Evolutionary conservation across 306 rosid genomes (phyloP).

Genomic region (Canavalia ensiformis): DNA sequence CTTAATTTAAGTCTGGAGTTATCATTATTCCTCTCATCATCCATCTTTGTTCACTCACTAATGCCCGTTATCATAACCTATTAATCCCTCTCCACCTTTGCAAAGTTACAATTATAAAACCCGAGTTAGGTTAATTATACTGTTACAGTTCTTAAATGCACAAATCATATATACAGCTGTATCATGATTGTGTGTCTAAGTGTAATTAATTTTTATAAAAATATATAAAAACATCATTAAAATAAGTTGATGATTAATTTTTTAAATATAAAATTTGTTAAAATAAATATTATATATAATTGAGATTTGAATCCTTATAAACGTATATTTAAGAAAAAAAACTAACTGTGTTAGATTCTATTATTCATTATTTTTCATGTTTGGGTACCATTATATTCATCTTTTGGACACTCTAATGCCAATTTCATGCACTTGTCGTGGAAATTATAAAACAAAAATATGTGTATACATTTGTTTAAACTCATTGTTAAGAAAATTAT

Average conservation of each 20-base stretch:
- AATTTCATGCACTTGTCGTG: background rate
- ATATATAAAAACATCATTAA: too few species aligned
- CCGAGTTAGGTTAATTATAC: background rate
- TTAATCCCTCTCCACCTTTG: background rate
- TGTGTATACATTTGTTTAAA: background rate
- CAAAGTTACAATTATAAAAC: background rate
- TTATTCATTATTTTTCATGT: background rate
- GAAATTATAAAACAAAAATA: background rate
- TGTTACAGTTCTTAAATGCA: constrained; percentile 11
- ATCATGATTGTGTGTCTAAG: background rate
- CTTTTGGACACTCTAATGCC: background rate
- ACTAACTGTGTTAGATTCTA: too few species aligned
- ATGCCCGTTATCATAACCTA: background rate
- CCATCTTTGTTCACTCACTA: background rate
- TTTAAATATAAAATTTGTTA: too few species aligned
- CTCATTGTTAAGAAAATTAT: background rate
- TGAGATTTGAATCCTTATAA: too few species aligned
- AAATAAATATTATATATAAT: too few species aligned
- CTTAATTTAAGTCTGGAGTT: too few species aligned
- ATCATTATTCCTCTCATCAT: background rate
- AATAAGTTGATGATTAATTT: too few species aligned
- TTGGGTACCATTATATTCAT: background rate
- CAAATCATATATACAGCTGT: background rate
- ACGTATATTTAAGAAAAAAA: too few species aligned
- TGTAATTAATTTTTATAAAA: too few species aligned